A percentile compares a stretch with the other conserved stretches of the same genome.
Evolutionary conservation across 169 alveolate genomes (phyloP).

Genomic region (Besnoitia besnoiti): DNA sequence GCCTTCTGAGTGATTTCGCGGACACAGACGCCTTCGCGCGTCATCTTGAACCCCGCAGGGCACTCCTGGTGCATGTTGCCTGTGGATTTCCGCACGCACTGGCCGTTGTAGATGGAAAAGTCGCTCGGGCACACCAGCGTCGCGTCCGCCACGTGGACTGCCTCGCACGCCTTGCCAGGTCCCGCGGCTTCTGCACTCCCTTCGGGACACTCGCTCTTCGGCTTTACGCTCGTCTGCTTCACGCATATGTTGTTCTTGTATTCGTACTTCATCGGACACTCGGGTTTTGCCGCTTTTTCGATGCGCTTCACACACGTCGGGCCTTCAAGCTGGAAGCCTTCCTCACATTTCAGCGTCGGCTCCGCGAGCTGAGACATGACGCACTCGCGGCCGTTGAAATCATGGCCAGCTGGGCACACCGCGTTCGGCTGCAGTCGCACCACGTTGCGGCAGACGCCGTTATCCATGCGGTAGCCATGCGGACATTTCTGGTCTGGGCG

Average conservation of each 20-base stretch:
- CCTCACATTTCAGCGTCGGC: slow-evolving; percentile 34
- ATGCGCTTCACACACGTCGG: slow-evolving; percentile 39
- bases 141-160: slow-evolving; percentile 34
- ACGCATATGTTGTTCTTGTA: slow-evolving; percentile 36
- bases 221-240: not conserved
- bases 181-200: slow-evolving; percentile 15
- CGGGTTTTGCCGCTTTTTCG: slow-evolving; percentile 50
- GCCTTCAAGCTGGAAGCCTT: slow-evolving; percentile 24
- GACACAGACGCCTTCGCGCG: slow-evolving; percentile 39
- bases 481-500: slow-evolving; percentile 39
- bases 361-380: not conserved
- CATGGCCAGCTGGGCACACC: slow-evolving; percentile 43
- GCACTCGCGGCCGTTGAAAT: slow-evolving; percentile 54
- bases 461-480: not conserved
- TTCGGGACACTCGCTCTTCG: slow-evolving; percentile 50
- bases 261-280: slow-evolving; percentile 45
- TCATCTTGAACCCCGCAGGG: slow-evolving; percentile 24
- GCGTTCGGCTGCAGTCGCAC: slow-evolving; percentile 39
- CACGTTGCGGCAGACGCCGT: slow-evolving; percentile 31
- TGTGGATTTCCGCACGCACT: slow-evolving; percentile 26
- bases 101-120: slow-evolving; percentile 31
- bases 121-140: slow-evolving; percentile 41
- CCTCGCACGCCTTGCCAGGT: not conserved
- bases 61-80: slow-evolving; percentile 13
- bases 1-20: slow-evolving; percentile 17